phyloP scores from a whole-genome alignment of 2,329 filamentous ascomycete species.

The Geosmithia morbida region DNA sequence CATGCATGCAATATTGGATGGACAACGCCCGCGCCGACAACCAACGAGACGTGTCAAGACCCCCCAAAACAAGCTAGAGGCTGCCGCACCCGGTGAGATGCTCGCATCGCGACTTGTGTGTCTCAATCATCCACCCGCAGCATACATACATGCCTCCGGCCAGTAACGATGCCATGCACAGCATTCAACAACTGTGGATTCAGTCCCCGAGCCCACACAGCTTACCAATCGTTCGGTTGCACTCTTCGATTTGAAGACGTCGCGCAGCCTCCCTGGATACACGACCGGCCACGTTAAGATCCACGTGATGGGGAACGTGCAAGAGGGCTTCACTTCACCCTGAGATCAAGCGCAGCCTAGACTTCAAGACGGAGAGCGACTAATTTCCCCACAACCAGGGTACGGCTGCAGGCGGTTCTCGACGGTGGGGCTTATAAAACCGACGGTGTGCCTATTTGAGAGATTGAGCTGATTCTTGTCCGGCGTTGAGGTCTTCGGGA shows the following conservation, averaged over 20 bases:
- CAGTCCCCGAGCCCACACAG: background rate
- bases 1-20: too few species aligned
- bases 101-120: too few species aligned
- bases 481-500: conserved; percentile 7
- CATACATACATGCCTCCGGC: too few species aligned
- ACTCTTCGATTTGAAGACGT: conserved; percentile 27
- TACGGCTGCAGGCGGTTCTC: conserved; percentile 16
- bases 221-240: conserved; percentile 22
- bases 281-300: too few species aligned
- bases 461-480: conserved; percentile 10
- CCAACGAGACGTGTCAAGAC: too few species aligned
- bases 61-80: too few species aligned
- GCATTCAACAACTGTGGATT: background rate
- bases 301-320: conserved; percentile 16
- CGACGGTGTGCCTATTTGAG: conserved; percentile 9
- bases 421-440: conserved; percentile 8
- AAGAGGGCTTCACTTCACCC: conserved; percentile 14
- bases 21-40: too few species aligned
- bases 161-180: background rate
- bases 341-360: conserved; percentile 13
- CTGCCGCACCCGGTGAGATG: too few species aligned
- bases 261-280: conserved; percentile 10
- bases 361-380: conserved; percentile 5
- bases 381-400: conserved; percentile 8
- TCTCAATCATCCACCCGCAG: too few species aligned